Percentiles rank a stretch among this genome's conserved stretches.
Evolutionary conservation across 768 basidiomycete species (phyloP).

Genomic region (Lenzites betulinus): DNA sequence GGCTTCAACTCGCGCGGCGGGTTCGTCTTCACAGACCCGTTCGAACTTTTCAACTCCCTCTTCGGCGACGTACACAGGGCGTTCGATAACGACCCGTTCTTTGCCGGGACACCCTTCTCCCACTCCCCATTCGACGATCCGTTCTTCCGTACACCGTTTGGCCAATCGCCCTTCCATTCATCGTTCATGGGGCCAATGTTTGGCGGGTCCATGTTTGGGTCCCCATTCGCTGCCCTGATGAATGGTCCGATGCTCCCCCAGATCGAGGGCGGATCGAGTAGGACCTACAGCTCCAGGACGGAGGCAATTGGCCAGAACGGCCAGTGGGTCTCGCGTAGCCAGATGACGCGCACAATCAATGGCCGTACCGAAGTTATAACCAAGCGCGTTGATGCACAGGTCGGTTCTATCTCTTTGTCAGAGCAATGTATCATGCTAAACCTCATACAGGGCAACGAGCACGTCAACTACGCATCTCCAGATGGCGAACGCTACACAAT

Average conservation of each 20-base stretch:
- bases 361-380: conserved; percentile 64
- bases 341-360: conserved; percentile 58
- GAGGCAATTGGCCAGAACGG: conserved; percentile 41
- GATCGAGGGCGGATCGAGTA: conserved; percentile 1
- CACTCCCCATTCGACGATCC: conserved; percentile 19
- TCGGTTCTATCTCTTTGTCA: conserved; percentile 38
- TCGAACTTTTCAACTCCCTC: conserved; percentile 70
- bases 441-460: conserved; percentile 80
- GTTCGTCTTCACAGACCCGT: conserved; percentile 72
- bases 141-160: conserved; percentile 15
- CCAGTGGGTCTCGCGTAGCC: conserved; percentile 53
- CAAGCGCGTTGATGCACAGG: conserved; percentile 58
- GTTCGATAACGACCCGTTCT: conserved; percentile 38
- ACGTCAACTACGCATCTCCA: conserved; percentile 62
- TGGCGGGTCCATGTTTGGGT: conserved; percentile 6
- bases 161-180: conserved; percentile 4
- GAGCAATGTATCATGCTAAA: too few species aligned
- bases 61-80: conserved; percentile 51
- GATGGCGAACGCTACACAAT: conserved; percentile 70
- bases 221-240: conserved; percentile 17
- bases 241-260: conserved; percentile 16
- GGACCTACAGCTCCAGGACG: conserved; percentile 31
- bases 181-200: conserved; percentile 21
- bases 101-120: conserved; percentile 21
- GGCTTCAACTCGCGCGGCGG: conserved; percentile 30